A percentile compares a stretch with the other conserved stretches of the same genome.
Evolutionary conservation across 768 basidiomycete species (phyloP).

Genomic region (Coprinellus aureogranulatus): DNA sequence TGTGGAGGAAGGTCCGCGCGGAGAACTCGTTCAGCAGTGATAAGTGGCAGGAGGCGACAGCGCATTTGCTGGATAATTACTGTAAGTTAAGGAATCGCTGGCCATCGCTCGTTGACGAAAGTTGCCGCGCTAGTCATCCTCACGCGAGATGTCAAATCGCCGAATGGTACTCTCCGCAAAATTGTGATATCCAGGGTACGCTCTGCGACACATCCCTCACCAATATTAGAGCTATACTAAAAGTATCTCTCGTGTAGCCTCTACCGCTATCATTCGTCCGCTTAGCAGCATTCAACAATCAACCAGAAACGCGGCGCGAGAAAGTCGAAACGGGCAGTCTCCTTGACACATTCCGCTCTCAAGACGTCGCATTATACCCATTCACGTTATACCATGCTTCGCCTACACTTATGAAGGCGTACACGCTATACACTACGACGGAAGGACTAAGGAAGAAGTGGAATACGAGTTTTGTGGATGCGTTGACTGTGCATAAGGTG

Average conservation of each 20-base stretch:
- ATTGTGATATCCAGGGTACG: slow-evolving; percentile 66
- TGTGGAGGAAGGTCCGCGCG: slow-evolving; percentile 57
- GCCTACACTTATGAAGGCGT: slow-evolving; percentile 53
- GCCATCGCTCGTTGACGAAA: background rate
- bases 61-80: slow-evolving; percentile 74
- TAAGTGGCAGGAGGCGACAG: slow-evolving; percentile 65
- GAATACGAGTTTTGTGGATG: slow-evolving; percentile 57
- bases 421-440: slow-evolving; percentile 67
- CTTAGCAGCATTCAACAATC: slow-evolving; percentile 59
- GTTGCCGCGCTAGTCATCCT: slow-evolving; percentile 52
- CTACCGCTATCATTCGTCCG: slow-evolving; percentile 78
- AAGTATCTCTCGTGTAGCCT: no score
- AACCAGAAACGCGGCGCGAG: slow-evolving; percentile 64
- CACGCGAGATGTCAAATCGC: slow-evolving; percentile 56
- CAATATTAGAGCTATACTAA: no score
- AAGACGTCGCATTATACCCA: slow-evolving; percentile 61
- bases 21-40: slow-evolving; percentile 62
- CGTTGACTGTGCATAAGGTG: slow-evolving; percentile 61
- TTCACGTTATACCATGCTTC: slow-evolving; percentile 76
- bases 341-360: slow-evolving; percentile 52
- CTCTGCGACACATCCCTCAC: background rate
- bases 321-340: slow-evolving; percentile 56
- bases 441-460: slow-evolving; percentile 62
- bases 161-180: slow-evolving; percentile 47
- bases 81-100: slow-evolving; percentile 41